Conservation (phyloP, 257 asterid species). For the Lithospermum erythrorhizon region DNA sequence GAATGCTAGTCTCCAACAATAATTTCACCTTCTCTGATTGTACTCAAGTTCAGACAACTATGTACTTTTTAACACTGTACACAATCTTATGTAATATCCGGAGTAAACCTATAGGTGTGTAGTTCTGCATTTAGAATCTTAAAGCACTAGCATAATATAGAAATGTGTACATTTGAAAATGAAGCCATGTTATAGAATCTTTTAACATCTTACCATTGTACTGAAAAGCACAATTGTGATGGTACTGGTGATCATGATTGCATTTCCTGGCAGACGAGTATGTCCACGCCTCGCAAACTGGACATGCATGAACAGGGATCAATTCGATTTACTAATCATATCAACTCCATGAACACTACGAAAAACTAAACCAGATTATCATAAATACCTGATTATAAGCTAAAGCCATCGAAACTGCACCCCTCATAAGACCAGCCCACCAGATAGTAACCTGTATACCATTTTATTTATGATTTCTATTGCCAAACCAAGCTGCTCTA, state of each 20-base stretch:
- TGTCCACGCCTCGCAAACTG: constrained; percentile 76
- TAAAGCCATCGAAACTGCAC: constrained; percentile 78
- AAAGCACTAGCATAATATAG: not conserved
- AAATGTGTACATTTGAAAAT: not conserved
- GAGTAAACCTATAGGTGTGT: too few species aligned
- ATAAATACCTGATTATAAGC: constrained; percentile 66
- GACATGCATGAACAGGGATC: constrained; percentile 7
- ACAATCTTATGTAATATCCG: too few species aligned
- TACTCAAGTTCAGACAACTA: not conserved
- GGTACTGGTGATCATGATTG: constrained; percentile 67
- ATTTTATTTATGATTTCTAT: not conserved
- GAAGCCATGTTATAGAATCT: not conserved
- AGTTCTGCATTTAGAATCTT: not conserved
- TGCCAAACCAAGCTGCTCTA: not conserved
- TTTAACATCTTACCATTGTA: constrained; percentile 43
- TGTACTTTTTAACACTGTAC: too few species aligned
- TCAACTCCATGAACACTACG: not conserved
- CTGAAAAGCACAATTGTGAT: constrained; percentile 60
- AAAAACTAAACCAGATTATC: not conserved
- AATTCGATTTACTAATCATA: not conserved
- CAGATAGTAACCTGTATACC: constrained; percentile 1
- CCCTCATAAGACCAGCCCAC: constrained; percentile 70
- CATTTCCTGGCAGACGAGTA: constrained; percentile 53
- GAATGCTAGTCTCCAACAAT: too few species aligned
- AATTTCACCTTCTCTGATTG: too few species aligned